Evolutionary conservation across 306 rosid genomes (phyloP).

Genomic region (Cicer bijugum): DNA sequence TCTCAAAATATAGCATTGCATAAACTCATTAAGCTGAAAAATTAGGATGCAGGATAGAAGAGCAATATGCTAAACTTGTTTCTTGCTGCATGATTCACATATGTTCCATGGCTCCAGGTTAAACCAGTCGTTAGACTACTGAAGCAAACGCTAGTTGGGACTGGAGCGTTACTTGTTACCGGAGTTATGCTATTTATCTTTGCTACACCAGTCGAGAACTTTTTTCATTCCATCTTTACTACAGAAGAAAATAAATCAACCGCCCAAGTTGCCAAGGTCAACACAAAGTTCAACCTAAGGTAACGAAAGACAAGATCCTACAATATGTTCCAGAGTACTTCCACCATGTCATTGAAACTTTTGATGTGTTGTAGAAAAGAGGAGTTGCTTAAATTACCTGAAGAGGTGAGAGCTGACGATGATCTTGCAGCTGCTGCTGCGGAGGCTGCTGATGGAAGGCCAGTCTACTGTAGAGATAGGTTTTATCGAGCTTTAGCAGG

Average conservation of each 20-base stretch:
- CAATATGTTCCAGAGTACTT: slow-evolving; percentile 16
- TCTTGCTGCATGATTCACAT: slow-evolving; percentile 32
- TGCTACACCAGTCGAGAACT: slow-evolving; percentile 83
- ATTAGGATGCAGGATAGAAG: slow-evolving; percentile 26
- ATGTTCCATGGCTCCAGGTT: slow-evolving; percentile 61
- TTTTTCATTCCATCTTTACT: slow-evolving; percentile 58
- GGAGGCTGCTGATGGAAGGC: slow-evolving; percentile 97
- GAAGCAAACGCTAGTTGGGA: slow-evolving; percentile 93
- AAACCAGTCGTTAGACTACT: slow-evolving; percentile 89
- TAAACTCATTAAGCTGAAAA: slow-evolving; percentile 30
- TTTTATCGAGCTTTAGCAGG: slow-evolving; percentile 94
- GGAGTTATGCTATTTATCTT: slow-evolving; percentile 78
- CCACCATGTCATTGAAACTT: slow-evolving; percentile 22
- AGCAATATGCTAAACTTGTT: slow-evolving; percentile 35
- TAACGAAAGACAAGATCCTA: slow-evolving; percentile 46
- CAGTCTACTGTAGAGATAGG: slow-evolving; percentile 97
- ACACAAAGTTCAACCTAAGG: slow-evolving; percentile 71
- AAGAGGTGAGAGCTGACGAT: slow-evolving; percentile 74
- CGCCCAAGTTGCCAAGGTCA: slow-evolving; percentile 54
- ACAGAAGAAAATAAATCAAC: slow-evolving; percentile 54
- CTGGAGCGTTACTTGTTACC: slow-evolving; percentile 87
- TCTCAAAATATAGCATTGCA: slow-evolving; percentile 24
- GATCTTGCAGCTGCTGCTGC: slow-evolving; percentile 98
- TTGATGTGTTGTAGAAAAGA: slow-evolving; percentile 66
- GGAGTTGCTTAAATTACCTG: slow-evolving; percentile 85